These are phyloP conservation scores for Lunularia cruciata DNA, from an alignment of 225 moss, liverwort and hornwort species.

Conservation along the genomic window DNA sequence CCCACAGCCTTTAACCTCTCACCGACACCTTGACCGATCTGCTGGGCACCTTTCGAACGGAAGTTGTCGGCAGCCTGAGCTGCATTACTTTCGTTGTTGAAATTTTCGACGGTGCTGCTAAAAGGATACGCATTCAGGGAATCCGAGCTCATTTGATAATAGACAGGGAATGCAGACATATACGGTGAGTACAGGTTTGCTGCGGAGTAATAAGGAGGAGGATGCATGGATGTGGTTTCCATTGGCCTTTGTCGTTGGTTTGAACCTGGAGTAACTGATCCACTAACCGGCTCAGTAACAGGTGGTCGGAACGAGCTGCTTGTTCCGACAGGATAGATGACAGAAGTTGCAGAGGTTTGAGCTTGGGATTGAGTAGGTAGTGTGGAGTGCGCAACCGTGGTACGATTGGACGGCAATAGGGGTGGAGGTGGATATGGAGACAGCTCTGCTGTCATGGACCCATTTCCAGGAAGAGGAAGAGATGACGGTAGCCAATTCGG, in stretches of 20 bases:
- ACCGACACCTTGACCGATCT: conserved; percentile 46
- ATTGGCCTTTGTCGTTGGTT: conserved; percentile 35
- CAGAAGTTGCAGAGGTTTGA: conserved; percentile 47
- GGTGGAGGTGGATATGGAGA: conserved; percentile 32
- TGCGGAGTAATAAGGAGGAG: conserved; percentile 28
- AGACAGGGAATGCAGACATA: conserved; percentile 39
- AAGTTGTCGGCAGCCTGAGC: conserved; percentile 34
- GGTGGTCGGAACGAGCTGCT: conserved; percentile 28
- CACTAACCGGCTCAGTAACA: conserved; percentile 28
- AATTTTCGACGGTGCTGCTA: conserved; percentile 42
- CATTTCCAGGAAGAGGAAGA: conserved; percentile 28
- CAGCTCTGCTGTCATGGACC: conserved; percentile 29
- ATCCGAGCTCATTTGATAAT: conserved; percentile 32
- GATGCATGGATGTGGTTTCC: conserved; percentile 36
- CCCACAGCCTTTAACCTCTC: conserved; percentile 56
- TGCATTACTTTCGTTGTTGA: conserved; percentile 39
- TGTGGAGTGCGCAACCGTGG: conserved; percentile 35
- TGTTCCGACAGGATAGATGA: conserved; percentile 33
- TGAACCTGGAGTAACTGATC: conserved; percentile 35
- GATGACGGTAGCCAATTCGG: conserved; percentile 39
- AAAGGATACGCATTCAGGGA: conserved; percentile 34
- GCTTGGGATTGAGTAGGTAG: conserved; percentile 33
- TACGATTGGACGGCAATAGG: conserved; percentile 30
- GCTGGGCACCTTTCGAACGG: conserved; percentile 29
- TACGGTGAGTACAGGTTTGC: conserved; percentile 33